A percentile compares a stretch with the other conserved stretches of the same genome.
phyloP scores from a whole-genome alignment of 2,329 filamentous ascomycete genomes.

The Epichloe uncinata region DNA sequence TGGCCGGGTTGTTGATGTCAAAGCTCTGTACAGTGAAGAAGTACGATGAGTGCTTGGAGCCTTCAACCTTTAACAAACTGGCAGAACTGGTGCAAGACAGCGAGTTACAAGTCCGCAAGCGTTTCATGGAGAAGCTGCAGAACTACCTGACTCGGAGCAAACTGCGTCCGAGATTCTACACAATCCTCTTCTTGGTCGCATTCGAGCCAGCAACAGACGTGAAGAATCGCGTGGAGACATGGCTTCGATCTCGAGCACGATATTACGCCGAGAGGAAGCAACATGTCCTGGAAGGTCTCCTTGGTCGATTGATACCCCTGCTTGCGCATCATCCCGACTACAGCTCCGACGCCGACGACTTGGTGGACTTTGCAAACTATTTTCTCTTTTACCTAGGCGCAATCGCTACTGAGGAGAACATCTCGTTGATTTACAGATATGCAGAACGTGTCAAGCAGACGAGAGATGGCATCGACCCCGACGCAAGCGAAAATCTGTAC shows the following conservation, averaged over 20 bases:
- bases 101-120: conserved; percentile 57
- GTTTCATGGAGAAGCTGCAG: conserved; percentile 75
- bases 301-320: conserved; percentile 75
- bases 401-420: conserved; percentile 74
- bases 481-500: conserved; percentile 63
- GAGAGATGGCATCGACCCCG: conserved; percentile 58
- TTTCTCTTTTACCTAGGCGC: conserved; percentile 78
- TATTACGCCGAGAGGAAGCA: conserved; percentile 45
- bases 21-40: conserved; percentile 70
- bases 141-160: conserved; percentile 71
- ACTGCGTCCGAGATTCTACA: conserved; percentile 68
- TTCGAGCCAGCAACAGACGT: conserved; percentile 73
- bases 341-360: conserved; percentile 47
- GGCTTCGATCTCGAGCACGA: conserved; percentile 71
- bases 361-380: conserved; percentile 76
- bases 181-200: conserved; percentile 77
- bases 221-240: conserved; percentile 66
- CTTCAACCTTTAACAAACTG: conserved; percentile 66
- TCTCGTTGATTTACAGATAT: conserved; percentile 81
- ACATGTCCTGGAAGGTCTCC: conserved; percentile 63
- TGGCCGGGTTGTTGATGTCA: conserved; percentile 66
- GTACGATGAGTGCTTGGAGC: conserved; percentile 62
- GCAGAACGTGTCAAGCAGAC: conserved; percentile 89
- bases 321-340: conserved; percentile 94
- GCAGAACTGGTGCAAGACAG: conserved; percentile 72